Base-by-base conservation (phyloP, 257 asterid species). In the Ophiorrhiza pumila region DNA sequence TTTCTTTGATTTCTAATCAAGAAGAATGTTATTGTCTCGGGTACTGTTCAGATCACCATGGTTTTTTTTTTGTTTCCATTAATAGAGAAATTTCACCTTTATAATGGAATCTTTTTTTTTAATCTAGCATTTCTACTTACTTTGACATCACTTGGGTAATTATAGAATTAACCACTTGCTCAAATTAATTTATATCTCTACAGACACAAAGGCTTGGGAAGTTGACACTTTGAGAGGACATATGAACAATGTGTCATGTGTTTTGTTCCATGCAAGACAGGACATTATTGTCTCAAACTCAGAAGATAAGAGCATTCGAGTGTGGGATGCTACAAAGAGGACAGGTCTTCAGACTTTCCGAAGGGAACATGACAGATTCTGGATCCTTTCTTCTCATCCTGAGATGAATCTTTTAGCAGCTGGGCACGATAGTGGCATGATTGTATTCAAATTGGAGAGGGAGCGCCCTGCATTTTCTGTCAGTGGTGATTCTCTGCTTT, bases 201-300 rank as follows among this genome's bases (percentile, higher is more conserved):
- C 90, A 95, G 98, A 95, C 83, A 90, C 99, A 18, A 95, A 92
- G 89, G 99, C 99, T 74, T 95, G 99, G 99, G 99, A 95, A 82
- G 98, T 95, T 83, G 99, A 95, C 86, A 95, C 97, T 0, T 73
- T 95, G 91, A 90, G 99, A 82, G 98, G 98, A 71, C 99, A 92
- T 82, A 86, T 89, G 97, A 95, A 95, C 86, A 95, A 95, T 68
- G 99, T 95, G 18, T 95, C 99, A 5, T 95, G 92, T 82, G 97
- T 92, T 64, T 34, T 90, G 23, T 95, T 92, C 80, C 97, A 92
- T 80, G 73, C 98, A 31, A 86, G 87, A 80, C 99, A 95, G 79
- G 99, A 95, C 64, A 92, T 95, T 43, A 90, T 95, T 72, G 92
- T 95, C 61, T 95, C 99, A 42, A 95, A 92, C 77, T 95, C 99